Conservation (phyloP, 371 early-diverging fungal genomes). For the Mortierella sp. region DNA sequence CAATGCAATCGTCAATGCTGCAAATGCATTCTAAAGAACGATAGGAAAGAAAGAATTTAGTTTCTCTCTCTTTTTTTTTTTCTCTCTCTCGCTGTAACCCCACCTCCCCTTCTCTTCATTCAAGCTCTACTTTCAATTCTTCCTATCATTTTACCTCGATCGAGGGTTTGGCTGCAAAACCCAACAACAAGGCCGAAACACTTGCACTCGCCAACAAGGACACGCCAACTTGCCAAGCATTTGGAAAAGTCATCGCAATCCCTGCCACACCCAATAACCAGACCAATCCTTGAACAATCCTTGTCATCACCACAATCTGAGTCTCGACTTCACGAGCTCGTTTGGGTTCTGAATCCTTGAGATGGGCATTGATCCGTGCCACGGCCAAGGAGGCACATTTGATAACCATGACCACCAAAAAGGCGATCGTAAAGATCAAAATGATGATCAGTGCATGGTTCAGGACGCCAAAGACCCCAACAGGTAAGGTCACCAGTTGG, state of each 20-base stretch:
- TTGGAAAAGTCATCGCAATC: slow-evolving; percentile 56
- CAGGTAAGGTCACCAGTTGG: slow-evolving; percentile 43
- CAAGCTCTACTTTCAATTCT: neutral
- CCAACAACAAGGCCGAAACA: slow-evolving; percentile 50
- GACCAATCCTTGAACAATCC: slow-evolving; percentile 49
- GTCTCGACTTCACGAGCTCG: slow-evolving; percentile 49
- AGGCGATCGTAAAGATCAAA: slow-evolving; percentile 41
- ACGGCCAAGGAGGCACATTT: slow-evolving; percentile 48
- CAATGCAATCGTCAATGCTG: slow-evolving; percentile 54
- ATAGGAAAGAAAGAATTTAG: neutral
- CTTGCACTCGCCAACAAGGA: slow-evolving; percentile 55
- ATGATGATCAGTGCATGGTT: slow-evolving; percentile 50
- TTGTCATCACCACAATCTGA: slow-evolving; percentile 53
- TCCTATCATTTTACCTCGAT: slow-evolving; percentile 39
- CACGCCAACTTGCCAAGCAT: slow-evolving; percentile 54
- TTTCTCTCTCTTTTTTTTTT: neutral
- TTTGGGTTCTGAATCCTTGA: slow-evolving; percentile 27
- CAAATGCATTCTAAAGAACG: slow-evolving; percentile 45
- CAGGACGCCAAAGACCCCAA: slow-evolving; percentile 29
- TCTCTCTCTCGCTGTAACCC: too few species aligned
- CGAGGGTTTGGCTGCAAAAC: slow-evolving; percentile 54
- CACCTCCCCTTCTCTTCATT: neutral
- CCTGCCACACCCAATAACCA: slow-evolving; percentile 47
- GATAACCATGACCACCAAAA: slow-evolving; percentile 48
- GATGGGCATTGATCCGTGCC: slow-evolving; percentile 24